phyloP scores from a whole-genome alignment of 2,329 filamentous ascomycete genomes.

The Zopfia rhizophila region DNA sequence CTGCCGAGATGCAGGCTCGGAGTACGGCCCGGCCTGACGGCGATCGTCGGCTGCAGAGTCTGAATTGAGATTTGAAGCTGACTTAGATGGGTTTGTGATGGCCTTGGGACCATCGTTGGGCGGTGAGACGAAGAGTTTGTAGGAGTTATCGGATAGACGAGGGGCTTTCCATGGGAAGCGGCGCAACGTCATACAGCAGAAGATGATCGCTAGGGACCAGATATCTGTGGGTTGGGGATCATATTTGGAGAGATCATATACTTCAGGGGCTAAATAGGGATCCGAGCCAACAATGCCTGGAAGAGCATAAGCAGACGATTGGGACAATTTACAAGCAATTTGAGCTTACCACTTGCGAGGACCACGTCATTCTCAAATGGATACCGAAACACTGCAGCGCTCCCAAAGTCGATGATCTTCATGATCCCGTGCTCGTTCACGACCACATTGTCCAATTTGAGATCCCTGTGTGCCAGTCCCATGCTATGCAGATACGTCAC shows the following conservation, averaged over 20 bases:
- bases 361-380: slow-evolving; percentile 93
- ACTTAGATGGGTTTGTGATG: slow-evolving; percentile 45
- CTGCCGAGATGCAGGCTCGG: slow-evolving; percentile 55
- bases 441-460: slow-evolving; percentile 98
- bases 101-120: slow-evolving; percentile 66
- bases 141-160: slow-evolving; percentile 90
- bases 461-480: slow-evolving; percentile 91
- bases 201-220: slow-evolving; percentile 98
- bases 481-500: slow-evolving; percentile 95
- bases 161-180: slow-evolving; percentile 98
- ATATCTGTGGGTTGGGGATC: slow-evolving; percentile 95
- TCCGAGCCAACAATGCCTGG: slow-evolving; percentile 85
- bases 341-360: slow-evolving; percentile 75
- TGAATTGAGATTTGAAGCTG: slow-evolving; percentile 50
- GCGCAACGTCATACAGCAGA: slow-evolving; percentile 96
- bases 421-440: slow-evolving; percentile 97
- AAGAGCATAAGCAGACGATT: slow-evolving; percentile 24
- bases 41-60: slow-evolving; percentile 47
- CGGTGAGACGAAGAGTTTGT: slow-evolving; percentile 87
- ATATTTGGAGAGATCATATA: slow-evolving; percentile 93
- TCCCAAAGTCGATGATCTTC: slow-evolving; percentile 99
- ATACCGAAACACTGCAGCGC: slow-evolving; percentile 95
- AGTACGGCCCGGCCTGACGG: slow-evolving; percentile 39
- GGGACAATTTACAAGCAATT: slow-evolving; percentile 1
- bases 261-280: slow-evolving; percentile 95